Conservation (phyloP, 257 asterid genomes). For the Fraxinus cuspidata region DNA sequence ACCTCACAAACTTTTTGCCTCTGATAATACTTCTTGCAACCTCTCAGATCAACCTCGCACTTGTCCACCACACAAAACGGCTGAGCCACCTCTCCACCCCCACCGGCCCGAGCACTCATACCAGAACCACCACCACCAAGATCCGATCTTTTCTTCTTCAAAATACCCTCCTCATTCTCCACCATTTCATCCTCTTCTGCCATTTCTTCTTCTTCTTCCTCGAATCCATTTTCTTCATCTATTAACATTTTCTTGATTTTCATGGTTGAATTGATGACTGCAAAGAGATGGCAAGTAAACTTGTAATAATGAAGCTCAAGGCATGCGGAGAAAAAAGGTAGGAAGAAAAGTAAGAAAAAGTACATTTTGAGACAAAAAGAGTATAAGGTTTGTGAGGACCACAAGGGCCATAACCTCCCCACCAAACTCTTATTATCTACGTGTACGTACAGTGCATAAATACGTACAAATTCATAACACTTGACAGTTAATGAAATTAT, state of each 20-base stretch:
- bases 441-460: slow-evolving; percentile 1
- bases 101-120: slow-evolving; percentile 5
- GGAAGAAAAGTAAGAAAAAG: slow-evolving; percentile 23
- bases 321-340: slow-evolving; percentile 30
- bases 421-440: slow-evolving; percentile 10
- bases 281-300: slow-evolving; percentile 23
- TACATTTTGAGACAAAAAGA: slow-evolving; percentile 19
- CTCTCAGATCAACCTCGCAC: slow-evolving; percentile 41
- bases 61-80: slow-evolving; percentile 48
- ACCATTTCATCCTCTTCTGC: slow-evolving; percentile 10
- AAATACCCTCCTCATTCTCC: slow-evolving; percentile 19
- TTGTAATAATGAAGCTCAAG: slow-evolving; percentile 40
- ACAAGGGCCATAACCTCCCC: slow-evolving; percentile 25
- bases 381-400: slow-evolving; percentile 39
- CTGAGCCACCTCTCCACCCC: slow-evolving; percentile 19
- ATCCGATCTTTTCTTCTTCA: slow-evolving; percentile 44
- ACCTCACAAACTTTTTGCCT: slow-evolving; percentile 62
- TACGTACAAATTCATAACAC: background rate
- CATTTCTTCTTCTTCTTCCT: slow-evolving; percentile 16
- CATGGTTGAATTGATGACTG: slow-evolving; percentile 29
- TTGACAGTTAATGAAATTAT: background rate
- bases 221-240: slow-evolving; percentile 27
- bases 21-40: slow-evolving; percentile 50
- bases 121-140: slow-evolving; percentile 23
- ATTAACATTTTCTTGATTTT: slow-evolving; percentile 28